These are phyloP conservation scores for Candolleomyces efflorescens DNA, from an alignment of 768 basidiomycete species.

Conservation along the genomic window DNA sequence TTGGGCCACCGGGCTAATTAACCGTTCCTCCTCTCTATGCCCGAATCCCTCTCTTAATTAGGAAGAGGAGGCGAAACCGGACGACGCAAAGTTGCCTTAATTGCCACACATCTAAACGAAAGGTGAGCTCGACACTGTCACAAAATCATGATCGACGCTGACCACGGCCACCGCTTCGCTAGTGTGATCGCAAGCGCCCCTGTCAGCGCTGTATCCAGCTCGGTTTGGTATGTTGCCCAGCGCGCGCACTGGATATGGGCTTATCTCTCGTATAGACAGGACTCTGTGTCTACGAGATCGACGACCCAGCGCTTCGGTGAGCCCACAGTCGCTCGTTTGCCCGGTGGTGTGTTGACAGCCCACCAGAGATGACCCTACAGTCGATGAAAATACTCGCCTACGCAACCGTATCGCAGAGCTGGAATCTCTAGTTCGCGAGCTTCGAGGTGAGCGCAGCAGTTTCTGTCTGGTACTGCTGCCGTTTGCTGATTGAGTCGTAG, in stretches of 20 bases:
- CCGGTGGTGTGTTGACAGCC: constrained; percentile 5
- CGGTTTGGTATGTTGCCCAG: constrained; percentile 54
- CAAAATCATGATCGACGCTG: constrained; percentile 9
- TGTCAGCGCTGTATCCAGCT: constrained; percentile 90
- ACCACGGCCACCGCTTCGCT: constrained; percentile 12
- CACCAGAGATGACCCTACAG: constrained; percentile 74
- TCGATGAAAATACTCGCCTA: constrained; percentile 85
- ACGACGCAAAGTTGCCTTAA: constrained; percentile 87
- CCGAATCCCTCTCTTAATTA: constrained; percentile 45
- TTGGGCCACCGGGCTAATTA: constrained; percentile 43
- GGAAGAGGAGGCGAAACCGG: constrained; percentile 85
- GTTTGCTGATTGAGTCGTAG: constrained; percentile 30
- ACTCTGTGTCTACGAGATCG: constrained; percentile 92
- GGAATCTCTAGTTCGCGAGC: constrained; percentile 85
- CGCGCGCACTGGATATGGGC: constrained; percentile 6
- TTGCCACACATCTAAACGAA: constrained; percentile 93
- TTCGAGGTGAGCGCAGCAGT: constrained; percentile 53
- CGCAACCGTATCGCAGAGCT: constrained; percentile 89
- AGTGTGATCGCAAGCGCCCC: constrained; percentile 92
- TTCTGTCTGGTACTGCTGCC: background rate
- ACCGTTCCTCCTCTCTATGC: constrained; percentile 41
- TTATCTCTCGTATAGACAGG: constrained; percentile 56
- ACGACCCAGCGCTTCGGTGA: constrained; percentile 79
- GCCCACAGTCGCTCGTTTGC: constrained; percentile 12
- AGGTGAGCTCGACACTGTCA: constrained; percentile 41